Evolutionary conservation across 257 asterid genomes (phyloP).

Genomic region (Jasminum sambac): DNA sequence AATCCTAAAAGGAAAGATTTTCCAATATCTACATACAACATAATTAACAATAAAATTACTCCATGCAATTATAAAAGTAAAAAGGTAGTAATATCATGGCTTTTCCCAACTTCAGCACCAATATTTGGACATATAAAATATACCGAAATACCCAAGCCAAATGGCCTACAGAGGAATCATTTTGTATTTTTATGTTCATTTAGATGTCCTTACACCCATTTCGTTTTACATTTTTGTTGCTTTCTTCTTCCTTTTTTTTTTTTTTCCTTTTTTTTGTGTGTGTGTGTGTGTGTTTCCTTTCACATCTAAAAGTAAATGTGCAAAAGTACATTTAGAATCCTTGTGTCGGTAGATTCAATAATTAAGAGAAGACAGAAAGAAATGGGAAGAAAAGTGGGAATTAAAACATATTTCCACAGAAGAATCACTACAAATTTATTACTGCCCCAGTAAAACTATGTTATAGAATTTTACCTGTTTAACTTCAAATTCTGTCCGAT

Average conservation of each 20-base stretch:
- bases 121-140: not conserved
- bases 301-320: not conserved
- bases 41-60: too few relatives aligned
- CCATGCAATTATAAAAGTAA: too few relatives aligned
- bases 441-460: not conserved
- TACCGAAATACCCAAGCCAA: not conserved
- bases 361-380: not conserved
- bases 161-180: not conserved
- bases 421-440: not conserved
- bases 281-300: not conserved
- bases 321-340: not conserved
- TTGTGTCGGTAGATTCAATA: not conserved
- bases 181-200: not conserved
- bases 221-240: too few relatives aligned
- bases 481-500: constrained; percentile 43
- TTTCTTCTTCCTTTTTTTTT: too few relatives aligned
- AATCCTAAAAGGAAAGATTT: too few relatives aligned
- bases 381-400: not conserved
- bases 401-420: not conserved
- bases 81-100: too few relatives aligned
- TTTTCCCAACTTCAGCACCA: not conserved
- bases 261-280: too few relatives aligned
- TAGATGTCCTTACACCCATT: not conserved
- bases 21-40: too few relatives aligned
- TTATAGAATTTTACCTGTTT: constrained; percentile 41